Evolutionary conservation across 257 asterid genomes (phyloP), one percentile per base, ranked within the genome.

Genomic region (Hygrophila difformis): DNA sequence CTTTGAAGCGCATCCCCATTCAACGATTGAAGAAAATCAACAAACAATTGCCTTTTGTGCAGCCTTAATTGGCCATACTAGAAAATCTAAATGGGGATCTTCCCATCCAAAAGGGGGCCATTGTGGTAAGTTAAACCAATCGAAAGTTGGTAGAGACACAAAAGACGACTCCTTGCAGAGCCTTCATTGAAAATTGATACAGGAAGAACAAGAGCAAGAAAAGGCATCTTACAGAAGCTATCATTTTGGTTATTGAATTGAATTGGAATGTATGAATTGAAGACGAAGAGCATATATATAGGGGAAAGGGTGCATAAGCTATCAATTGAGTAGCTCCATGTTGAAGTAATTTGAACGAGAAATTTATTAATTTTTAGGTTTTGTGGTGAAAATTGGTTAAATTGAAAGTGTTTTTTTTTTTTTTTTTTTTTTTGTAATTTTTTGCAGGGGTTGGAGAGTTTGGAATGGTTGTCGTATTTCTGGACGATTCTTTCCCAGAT

Each of bases 11-110:
- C 20, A 0, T 31, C 12, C 5, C 23, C 50, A 17, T 35, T 24
- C 5, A 62, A 38, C n/a, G 75, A 39, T 5, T 22, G 5, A 14
- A 58, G 37, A 31, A 68, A 68, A 29, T 68, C 74, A 0, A 59
- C 34, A n/a, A n/a, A 68, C 1, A 26, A 68, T 58, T 5, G 66
- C 29, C 38, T 62, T 68, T 28, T 62, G 70, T 39, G 67, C 17
- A 4, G 70, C 15, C 22, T 59, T 28, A 62, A 62, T 13, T 54
- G 53, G 3, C 67, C 74, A 17, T 68, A 68, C 74, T 66, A 68
- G 8, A 48, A 13, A 9, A 68, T 36, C 23, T 46, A 41, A 2
- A 68, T 40, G 6, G 20, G 48, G 19, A 62, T 24, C 8, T 54
- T 19, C 7, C 64, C 71, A 12, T 56, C 37, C 10, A 70, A 48